These are phyloP conservation scores for Yamadazyma triangularis DNA, from an alignment of 1,139 yeast genomes.

Conservation along the genomic window DNA sequence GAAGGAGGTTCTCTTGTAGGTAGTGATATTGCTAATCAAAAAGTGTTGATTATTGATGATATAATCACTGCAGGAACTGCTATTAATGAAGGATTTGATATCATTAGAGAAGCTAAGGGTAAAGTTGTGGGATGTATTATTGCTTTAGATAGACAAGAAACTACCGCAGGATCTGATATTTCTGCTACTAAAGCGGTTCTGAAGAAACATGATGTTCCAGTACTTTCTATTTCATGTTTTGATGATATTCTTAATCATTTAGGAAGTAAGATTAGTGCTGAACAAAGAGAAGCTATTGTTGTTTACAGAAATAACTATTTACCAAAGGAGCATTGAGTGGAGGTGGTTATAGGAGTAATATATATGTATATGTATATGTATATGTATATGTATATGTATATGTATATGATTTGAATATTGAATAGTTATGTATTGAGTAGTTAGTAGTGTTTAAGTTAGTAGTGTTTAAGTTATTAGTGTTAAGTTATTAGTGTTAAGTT, in stretches of 20 bases:
- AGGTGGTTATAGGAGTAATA: no score
- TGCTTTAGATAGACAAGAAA: conserved; percentile 94
- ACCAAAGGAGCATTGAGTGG: no score
- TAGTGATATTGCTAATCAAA: conserved; percentile 63
- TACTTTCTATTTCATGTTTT: conserved; percentile 72
- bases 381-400: no score
- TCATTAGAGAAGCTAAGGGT: conserved; percentile 70
- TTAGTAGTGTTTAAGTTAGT: no score
- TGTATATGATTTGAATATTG: no score
- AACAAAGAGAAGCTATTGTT: conserved; percentile 52
- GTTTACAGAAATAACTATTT: conserved; percentile 55
- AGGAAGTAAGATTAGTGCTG: conserved; percentile 47
- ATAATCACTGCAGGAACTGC: conserved; percentile 99
- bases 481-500: no score
- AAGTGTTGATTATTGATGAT: conserved; percentile 84
- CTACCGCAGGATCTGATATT: conserved; percentile 58
- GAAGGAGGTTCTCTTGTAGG: conserved; percentile 98
- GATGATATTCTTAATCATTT: conserved; percentile 68
- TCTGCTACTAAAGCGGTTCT: conserved; percentile 84
- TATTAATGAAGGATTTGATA: conserved; percentile 85
- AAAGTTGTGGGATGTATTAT: conserved; percentile 78
- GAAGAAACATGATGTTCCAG: conserved; percentile 72
- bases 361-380: no score
- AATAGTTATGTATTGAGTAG: no score
- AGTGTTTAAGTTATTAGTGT: no score